Evolutionary conservation across 768 basidiomycete genomes (phyloP).

Genomic region (Dioszegia aurantiaca): DNA sequence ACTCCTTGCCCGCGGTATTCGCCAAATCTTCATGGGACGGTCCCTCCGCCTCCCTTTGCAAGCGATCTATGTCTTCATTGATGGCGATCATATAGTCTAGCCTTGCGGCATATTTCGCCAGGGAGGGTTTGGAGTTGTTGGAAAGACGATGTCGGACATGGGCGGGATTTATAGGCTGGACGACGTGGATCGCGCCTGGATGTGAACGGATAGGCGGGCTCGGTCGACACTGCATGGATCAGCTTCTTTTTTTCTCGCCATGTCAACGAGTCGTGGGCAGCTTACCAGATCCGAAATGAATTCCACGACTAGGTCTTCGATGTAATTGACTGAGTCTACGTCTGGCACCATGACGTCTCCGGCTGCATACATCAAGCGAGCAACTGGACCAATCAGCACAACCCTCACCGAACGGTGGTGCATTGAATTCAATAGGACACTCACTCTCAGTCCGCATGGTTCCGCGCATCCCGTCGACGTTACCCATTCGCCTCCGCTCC

Average conservation of each 20-base stretch:
- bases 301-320: constrained; percentile 43
- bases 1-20: constrained; percentile 30
- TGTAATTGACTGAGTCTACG: constrained; percentile 36
- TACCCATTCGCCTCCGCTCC: constrained; percentile 8
- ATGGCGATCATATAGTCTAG: constrained; percentile 40
- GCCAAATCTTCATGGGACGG: constrained; percentile 28
- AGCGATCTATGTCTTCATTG: constrained; percentile 19
- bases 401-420: neutral
- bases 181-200: constrained; percentile 15
- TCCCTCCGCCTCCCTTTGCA: constrained; percentile 21
- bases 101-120: constrained; percentile 37
- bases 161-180: constrained; percentile 23
- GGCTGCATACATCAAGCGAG: constrained; percentile 43
- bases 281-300: constrained; percentile 42
- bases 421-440: constrained; percentile 12
- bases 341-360: constrained; percentile 41
- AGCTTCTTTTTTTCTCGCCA: neutral
- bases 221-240: constrained; percentile 35
- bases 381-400: constrained; percentile 23
- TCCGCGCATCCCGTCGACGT: constrained; percentile 35
- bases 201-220: constrained; percentile 25
- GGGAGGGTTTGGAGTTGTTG: constrained; percentile 4
- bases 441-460: constrained; percentile 42
- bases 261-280: neutral
- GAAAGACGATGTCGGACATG: constrained; percentile 35